Evolutionary conservation across 768 basidiomycete species (phyloP).

Genomic region (Leccinum variicolor): DNA sequence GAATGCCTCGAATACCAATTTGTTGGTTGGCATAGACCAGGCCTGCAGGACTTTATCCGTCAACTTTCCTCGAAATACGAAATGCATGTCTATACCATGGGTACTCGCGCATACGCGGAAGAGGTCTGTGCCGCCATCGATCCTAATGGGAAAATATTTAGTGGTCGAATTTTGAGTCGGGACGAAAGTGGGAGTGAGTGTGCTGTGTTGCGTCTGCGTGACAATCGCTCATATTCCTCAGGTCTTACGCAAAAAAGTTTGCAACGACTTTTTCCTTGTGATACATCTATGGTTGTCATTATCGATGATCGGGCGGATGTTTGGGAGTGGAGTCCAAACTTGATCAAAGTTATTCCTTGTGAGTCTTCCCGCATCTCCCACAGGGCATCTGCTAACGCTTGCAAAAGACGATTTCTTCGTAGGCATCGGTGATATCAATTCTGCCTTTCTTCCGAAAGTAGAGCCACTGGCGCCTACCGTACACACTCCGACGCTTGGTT

Average conservation of each 20-base stretch:
- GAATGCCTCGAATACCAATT: neutral
- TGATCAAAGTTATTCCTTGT: slow-evolving; percentile 97
- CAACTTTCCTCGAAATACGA: slow-evolving; percentile 79
- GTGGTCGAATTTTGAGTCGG: slow-evolving; percentile 82
- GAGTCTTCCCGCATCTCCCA: slow-evolving; percentile 24
- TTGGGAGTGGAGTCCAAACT: slow-evolving; percentile 96
- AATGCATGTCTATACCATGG: slow-evolving; percentile 99
- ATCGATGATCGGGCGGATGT: slow-evolving; percentile 99
- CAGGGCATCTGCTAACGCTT: neutral
- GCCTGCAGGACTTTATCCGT: slow-evolving; percentile 76
- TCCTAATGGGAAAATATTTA: slow-evolving; percentile 80
- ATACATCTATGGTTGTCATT: slow-evolving; percentile 98
- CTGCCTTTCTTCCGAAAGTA: slow-evolving; percentile 83
- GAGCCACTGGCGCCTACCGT: slow-evolving; percentile 39
- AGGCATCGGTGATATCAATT: slow-evolving; percentile 98
- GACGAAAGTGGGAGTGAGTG: slow-evolving; percentile 95
- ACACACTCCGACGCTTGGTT: slow-evolving; percentile 22
- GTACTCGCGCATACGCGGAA: slow-evolving; percentile 94
- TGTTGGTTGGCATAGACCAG: slow-evolving; percentile 50
- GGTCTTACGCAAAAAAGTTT: slow-evolving; percentile 91
- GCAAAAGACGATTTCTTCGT: slow-evolving; percentile 91
- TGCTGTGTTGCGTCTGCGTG: neutral
- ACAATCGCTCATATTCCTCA: slow-evolving; percentile 29
- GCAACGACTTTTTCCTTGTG: slow-evolving; percentile 90
- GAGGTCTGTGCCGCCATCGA: slow-evolving; percentile 94